Conservation (phyloP, 345 rosid genomes). For the Camelina hispida region DNA sequence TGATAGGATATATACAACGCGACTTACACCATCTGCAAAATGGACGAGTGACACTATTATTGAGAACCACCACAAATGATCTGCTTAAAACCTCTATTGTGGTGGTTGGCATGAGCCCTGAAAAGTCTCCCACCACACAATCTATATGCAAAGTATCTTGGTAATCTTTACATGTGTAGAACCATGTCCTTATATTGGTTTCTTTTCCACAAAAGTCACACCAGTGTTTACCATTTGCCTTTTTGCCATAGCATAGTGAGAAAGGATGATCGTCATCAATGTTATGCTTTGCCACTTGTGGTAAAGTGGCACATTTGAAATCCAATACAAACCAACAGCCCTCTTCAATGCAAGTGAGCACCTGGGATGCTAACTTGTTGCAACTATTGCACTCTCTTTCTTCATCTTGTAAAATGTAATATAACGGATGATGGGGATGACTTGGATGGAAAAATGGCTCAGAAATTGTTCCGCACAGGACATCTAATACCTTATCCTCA, state of each 20-base stretch:
- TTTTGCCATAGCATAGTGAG: neutral
- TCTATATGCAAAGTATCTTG: neutral
- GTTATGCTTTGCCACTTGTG: no score
- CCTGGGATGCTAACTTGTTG: neutral
- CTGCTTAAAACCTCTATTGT: neutral
- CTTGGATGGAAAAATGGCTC: neutral
- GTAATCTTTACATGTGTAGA: conserved; percentile 9
- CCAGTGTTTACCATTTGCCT: neutral
- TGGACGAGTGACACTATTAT: neutral
- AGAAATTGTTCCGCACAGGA: neutral
- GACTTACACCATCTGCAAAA: neutral
- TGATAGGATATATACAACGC: neutral
- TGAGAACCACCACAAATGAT: neutral
- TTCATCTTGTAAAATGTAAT: neutral
- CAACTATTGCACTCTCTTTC: neutral
- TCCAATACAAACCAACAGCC: neutral
- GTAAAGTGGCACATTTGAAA: conserved; percentile 1
- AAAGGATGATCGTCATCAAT: neutral
- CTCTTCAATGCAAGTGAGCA: neutral
- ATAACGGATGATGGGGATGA: neutral
- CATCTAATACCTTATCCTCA: neutral
- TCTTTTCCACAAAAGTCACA: neutral
- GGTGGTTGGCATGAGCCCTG: conserved; percentile 4
- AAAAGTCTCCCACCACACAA: neutral
- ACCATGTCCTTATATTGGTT: neutral